Evolutionary conservation across 2,329 filamentous ascomycete genomes (phyloP).

Genomic region (Aquanectria penicillioides): DNA sequence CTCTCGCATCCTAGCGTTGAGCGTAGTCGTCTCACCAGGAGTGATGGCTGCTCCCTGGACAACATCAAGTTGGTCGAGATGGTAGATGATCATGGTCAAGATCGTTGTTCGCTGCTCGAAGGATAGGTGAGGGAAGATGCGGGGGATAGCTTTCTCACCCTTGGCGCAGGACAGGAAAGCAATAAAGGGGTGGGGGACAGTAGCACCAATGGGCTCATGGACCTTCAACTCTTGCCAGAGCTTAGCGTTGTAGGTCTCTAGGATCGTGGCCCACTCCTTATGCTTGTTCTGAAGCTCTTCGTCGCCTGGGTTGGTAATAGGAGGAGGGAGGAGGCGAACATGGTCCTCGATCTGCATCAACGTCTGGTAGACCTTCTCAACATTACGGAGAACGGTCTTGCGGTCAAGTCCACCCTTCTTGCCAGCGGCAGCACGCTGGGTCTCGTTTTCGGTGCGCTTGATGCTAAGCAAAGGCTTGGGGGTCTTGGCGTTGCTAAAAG

Average conservation of each 20-base stretch:
- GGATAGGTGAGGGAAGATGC: conserved; percentile 92
- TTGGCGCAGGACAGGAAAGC: conserved; percentile 94
- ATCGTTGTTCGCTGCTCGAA: conserved; percentile 95
- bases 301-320: conserved; percentile 66
- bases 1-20: conserved; percentile 84
- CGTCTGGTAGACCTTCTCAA: conserved; percentile 87
- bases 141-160: conserved; percentile 94
- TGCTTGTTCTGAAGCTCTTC: conserved; percentile 77
- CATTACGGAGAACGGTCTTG: conserved; percentile 84
- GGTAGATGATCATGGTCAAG: conserved; percentile 93
- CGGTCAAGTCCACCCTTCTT: conserved; percentile 73
- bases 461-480: conserved; percentile 95
- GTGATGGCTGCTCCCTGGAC: conserved; percentile 82
- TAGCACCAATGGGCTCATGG: conserved; percentile 86
- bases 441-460: conserved; percentile 81
- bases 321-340: conserved; percentile 78
- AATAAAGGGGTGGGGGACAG: conserved; percentile 90
- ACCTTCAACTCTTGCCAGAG: conserved; percentile 92
- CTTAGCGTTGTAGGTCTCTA: conserved; percentile 77
- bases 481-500: conserved; percentile 98
- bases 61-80: conserved; percentile 92
- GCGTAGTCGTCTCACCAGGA: conserved; percentile 74
- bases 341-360: conserved; percentile 96
- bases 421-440: conserved; percentile 61
- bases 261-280: conserved; percentile 72